Conservation (phyloP, 306 rosid genomes). For the cucumber (Cucumis sativus) region DNA sequence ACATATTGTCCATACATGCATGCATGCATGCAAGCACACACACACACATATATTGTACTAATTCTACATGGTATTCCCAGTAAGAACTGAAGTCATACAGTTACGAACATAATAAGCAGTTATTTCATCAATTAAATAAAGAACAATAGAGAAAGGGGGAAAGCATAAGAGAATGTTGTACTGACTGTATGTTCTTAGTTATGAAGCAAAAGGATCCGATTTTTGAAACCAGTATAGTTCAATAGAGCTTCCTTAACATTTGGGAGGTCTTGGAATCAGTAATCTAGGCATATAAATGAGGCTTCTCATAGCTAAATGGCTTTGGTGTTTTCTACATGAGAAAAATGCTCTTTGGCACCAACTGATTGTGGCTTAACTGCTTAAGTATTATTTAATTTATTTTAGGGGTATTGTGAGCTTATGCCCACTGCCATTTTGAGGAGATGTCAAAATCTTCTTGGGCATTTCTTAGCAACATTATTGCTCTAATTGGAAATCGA, state of each 20-base stretch:
- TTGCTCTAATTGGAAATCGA: background rate
- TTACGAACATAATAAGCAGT: background rate
- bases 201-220: background rate
- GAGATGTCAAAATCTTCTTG: background rate
- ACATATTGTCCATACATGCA: no score
- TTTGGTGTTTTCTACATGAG: no score
- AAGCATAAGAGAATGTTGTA: background rate
- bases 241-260: background rate
- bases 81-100: background rate
- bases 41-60: background rate
- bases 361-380: no score
- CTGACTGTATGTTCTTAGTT: background rate
- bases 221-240: background rate
- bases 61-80: background rate
- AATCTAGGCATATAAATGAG: background rate
- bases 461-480: background rate
- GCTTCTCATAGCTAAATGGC: background rate
- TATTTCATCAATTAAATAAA: background rate
- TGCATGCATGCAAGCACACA: no score
- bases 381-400: background rate
- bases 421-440: background rate
- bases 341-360: no score
- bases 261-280: background rate
- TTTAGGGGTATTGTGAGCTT: background rate
- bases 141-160: background rate